Conservation (phyloP, 106 monocot genomes). For the Dendrobium chrysotoxum region DNA sequence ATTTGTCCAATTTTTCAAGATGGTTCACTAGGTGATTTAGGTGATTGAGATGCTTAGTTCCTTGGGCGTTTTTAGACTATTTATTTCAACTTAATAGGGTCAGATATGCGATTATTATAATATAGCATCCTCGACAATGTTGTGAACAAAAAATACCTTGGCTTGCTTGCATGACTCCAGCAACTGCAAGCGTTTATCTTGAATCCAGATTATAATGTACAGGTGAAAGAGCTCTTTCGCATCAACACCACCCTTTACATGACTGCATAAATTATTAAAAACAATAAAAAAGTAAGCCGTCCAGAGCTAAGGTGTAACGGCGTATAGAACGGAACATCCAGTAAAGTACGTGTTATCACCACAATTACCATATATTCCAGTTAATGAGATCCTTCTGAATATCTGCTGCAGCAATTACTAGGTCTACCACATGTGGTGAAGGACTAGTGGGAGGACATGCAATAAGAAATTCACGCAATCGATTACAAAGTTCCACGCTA, state of each 20-base stretch:
- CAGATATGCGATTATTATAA: no score
- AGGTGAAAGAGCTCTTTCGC: conserved; percentile 96
- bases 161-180: conserved; percentile 89
- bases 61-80: no score
- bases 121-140: no score
- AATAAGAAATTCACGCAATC: conserved; percentile 86
- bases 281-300: background rate
- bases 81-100: no score
- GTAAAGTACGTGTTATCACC: background rate
- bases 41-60: no score
- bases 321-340: background rate
- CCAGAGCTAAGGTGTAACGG: background rate
- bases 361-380: conserved; percentile 84
- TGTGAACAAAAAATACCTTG: conserved; percentile 40
- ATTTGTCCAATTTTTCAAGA: no score
- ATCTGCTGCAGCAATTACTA: conserved; percentile 86
- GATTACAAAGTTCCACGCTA: conserved; percentile 73
- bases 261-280: conserved; percentile 30
- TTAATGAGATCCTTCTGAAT: conserved; percentile 84
- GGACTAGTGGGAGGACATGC: conserved; percentile 84
- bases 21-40: no score
- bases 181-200: conserved; percentile 76
- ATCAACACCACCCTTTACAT: conserved; percentile 87
- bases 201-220: conserved; percentile 90
- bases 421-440: conserved; percentile 75